Conservation (phyloP, 345 rosid genomes). For the Eucalyptus grandis region DNA sequence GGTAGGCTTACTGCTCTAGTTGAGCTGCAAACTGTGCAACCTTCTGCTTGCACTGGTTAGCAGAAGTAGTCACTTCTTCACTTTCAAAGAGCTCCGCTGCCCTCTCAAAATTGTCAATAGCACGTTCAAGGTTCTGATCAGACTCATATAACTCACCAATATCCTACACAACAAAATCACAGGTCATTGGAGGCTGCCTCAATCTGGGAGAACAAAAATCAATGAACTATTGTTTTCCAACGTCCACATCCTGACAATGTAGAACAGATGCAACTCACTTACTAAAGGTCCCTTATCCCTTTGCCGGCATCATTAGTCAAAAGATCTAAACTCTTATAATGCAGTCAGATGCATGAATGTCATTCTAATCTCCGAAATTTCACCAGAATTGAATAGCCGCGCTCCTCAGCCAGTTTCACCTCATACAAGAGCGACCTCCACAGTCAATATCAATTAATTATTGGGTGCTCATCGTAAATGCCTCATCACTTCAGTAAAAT, state of each 20-base stretch:
- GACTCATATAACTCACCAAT: slow-evolving; percentile 70
- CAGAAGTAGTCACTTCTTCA: slow-evolving; percentile 87
- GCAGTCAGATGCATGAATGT: background rate
- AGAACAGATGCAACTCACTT: background rate
- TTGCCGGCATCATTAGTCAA: background rate
- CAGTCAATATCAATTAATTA: background rate
- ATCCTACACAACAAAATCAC: slow-evolving; percentile 34
- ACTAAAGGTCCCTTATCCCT: background rate
- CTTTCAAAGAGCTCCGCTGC: slow-evolving; percentile 76
- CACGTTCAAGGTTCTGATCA: slow-evolving; percentile 49
- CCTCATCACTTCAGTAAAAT: background rate
- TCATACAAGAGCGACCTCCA: background rate
- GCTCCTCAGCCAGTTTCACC: background rate
- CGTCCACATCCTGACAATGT: background rate
- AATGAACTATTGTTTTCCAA: background rate
- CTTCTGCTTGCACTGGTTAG: slow-evolving; percentile 97
- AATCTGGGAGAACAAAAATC: background rate
- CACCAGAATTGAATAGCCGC: background rate
- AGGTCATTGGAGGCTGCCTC: background rate
- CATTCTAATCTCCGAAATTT: background rate
- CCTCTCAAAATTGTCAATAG: slow-evolving; percentile 57
- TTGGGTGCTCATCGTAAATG: background rate
- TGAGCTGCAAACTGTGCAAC: slow-evolving; percentile 95
- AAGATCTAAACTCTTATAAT: background rate
- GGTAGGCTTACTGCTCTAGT: slow-evolving; percentile 66